These are phyloP conservation scores for Vaccinium macrocarpon DNA, from an alignment of 148 eudicot genomes.

Conservation along the genomic window DNA sequence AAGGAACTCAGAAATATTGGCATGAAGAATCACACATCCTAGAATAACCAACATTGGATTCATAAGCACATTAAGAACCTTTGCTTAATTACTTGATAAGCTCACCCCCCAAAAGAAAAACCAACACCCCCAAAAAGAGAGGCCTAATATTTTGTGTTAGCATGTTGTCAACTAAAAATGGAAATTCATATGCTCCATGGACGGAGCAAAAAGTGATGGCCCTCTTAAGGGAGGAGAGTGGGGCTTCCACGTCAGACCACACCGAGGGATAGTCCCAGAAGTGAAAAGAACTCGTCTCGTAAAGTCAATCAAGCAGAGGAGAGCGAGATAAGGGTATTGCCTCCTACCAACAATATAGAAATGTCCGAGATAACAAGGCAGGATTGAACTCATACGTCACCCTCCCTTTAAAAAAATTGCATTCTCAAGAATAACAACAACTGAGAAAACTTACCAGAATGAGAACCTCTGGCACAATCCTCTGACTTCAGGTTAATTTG, in stretches of 20 bases:
- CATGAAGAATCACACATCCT: not conserved
- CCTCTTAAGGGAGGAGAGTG: no score
- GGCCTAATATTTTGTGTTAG: not conserved
- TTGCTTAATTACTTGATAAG: not conserved
- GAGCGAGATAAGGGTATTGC: no score
- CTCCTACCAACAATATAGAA: no score
- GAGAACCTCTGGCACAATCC: constrained; percentile 47
- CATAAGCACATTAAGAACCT: not conserved
- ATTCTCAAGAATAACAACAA: not conserved
- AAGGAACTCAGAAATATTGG: not conserved
- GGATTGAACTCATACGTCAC: no score
- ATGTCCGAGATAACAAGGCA: no score
- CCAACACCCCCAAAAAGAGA: not conserved
- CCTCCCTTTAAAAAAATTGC: not conserved
- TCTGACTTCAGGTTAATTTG: constrained; percentile 59
- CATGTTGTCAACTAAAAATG: not conserved
- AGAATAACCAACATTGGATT: not conserved
- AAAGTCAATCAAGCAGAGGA: no score
- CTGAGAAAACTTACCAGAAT: constrained; percentile 40
- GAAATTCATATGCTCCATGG: no score
- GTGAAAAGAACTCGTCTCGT: no score
- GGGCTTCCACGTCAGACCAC: no score
- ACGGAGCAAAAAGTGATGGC: no score
- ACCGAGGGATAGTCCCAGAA: no score
- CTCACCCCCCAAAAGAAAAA: not conserved